Evolutionary conservation across 257 asterid species (phyloP), one percentile per base, ranked within the genome.

Genomic region (Jasminum sambac): DNA sequence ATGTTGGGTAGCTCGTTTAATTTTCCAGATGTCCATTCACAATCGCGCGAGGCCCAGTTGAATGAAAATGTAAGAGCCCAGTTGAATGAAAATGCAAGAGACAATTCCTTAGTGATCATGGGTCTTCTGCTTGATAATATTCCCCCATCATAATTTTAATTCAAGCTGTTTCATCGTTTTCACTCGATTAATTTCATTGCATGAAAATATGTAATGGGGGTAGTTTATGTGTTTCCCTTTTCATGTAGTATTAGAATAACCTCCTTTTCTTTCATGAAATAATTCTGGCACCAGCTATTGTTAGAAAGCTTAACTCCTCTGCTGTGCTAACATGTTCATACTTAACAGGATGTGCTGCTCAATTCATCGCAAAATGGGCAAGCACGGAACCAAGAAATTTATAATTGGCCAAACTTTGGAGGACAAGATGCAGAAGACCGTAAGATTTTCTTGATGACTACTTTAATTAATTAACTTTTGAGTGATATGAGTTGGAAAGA

Each of bases 1-100:
- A 74, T 84, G 88, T 81, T 80, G 36, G 81, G 68, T 74, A 77
- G 72, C 81, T 84, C 82, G 63, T 69, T 68, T 73, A 71, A 48
- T 74, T 75, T 82, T 14, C 76, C 79, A 52, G 75, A 73, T 73
- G 75, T 40, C 42, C 85, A 81, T 48, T 76, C 69, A 12, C 88
- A 78, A 74, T 70, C 68, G 44, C 79, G 69, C 63, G 67, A 72
- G 50, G 42, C 68, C 58, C 57, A 66, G 44, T 37, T 60, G 38
- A 77, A 80, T 38, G 78, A 52, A 70, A 83, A 76, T 71, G 88
- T 83, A 76, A 78, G n/a, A n/a, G n/a, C 68, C 58, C 57, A 66
- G 44, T 37, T 60, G 38, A 77, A 80, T 38, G 78, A 52, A 70
- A 83, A 76, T 71, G 88, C 80, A 76, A 78, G 85, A 72, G 65